Base-by-base conservation (phyloP, 306 rosid genomes). In the Leucaena leucocephala region DNA sequence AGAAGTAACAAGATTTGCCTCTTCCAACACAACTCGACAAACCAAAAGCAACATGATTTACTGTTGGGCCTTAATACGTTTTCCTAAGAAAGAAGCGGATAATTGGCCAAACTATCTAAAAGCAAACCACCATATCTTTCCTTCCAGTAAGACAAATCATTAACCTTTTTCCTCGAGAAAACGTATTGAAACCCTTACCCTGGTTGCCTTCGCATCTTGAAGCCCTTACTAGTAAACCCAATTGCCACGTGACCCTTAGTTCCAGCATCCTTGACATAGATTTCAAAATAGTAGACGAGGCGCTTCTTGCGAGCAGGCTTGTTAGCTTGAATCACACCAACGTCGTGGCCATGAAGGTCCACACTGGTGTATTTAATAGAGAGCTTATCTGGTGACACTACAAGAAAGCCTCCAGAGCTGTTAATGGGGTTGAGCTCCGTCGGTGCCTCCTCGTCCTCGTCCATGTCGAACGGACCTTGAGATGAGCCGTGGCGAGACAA, bases 151-250 rank as follows among this genome's bases (percentile, higher is more conserved):
- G 34, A 45, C 74, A 70, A 70, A 7, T n/a, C 15, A 36, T 36
- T 10, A 44, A 16, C 17, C 68, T 4, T 33, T 62, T 14, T 62
- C 17, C 19, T 33, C 38, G 16, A 34, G 34, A 76, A 4, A 62
- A 36, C 35, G 27, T 27, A 27, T 27, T 27, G 4, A 9, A 44
- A 3, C 22, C 36, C 91, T 79, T 42, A 91, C 94, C 99, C 99
- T 1, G 99, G 99, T 78, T 96, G 98, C 82, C 99, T 84, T 44
- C 98, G 90, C 99, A 96, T 93, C 93, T 91, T 93, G 85, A 96
- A 96, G 74, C 75, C 82, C 44, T 90, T 96, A 10, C 86, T 79
- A n/a, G 99, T 93, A 80, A 93, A 96, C n/a, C 99, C 98, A 69
- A 93, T 93, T 65, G 90, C 86, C 82, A 93, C 88, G 78, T 91